Percentiles rank a stretch among this genome's conserved stretches.
Conservation (phyloP, 1,139 yeast species). For the Geotrichum restrictum region DNA sequence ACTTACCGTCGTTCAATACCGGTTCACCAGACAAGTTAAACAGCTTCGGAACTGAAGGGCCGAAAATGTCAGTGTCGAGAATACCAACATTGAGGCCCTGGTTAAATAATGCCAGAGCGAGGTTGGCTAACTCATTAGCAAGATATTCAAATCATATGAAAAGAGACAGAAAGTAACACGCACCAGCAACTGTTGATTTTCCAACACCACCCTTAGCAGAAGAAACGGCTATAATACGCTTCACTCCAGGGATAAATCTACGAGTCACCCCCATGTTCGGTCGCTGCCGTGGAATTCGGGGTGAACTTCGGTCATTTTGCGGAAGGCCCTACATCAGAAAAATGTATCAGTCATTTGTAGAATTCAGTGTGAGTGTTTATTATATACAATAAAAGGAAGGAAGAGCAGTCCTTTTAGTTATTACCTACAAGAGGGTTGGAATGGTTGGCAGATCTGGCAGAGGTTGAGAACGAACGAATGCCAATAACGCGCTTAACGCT, state of each 20-base stretch:
- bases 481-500: constrained; percentile 31
- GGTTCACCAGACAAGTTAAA: constrained; percentile 55
- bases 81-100: constrained; percentile 62
- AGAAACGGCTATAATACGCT: constrained; percentile 61
- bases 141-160: neutral
- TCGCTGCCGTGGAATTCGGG: constrained; percentile 22
- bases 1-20: constrained; percentile 43
- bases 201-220: constrained; percentile 83
- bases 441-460: constrained; percentile 35
- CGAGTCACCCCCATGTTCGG: constrained; percentile 48
- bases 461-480: constrained; percentile 27
- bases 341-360: constrained; percentile 9
- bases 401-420: constrained; percentile 11
- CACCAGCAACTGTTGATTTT: constrained; percentile 45
- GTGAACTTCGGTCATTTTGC: constrained; percentile 31
- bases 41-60: constrained; percentile 75
- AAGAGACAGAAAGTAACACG: neutral
- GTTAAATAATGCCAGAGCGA: constrained; percentile 58
- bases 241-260: constrained; percentile 59
- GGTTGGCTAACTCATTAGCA: constrained; percentile 44
- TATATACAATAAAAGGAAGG: constrained; percentile 8
- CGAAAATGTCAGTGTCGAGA: constrained; percentile 78
- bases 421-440: constrained; percentile 53
- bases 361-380: neutral
- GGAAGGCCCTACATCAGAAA: constrained; percentile 57